Percentiles rank a stretch among this genome's conserved stretches.
Conservation (phyloP, 2,329 filamentous ascomycete genomes). For the Calonectria hawksworthii region DNA sequence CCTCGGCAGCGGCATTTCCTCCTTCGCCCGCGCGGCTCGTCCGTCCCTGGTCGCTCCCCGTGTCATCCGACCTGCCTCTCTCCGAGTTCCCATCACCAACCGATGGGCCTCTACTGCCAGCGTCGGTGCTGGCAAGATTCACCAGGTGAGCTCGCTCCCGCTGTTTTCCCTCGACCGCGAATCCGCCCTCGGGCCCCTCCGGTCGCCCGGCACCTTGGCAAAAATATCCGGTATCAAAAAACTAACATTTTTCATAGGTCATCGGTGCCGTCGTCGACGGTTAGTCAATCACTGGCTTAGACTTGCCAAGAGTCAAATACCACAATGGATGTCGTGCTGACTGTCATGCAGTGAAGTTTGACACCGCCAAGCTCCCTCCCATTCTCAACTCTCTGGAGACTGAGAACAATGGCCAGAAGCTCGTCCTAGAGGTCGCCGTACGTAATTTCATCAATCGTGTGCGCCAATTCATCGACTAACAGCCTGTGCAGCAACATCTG, state of each 20-base stretch:
- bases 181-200: conserved; percentile 29
- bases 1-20: conserved; percentile 74
- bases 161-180: neutral
- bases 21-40: conserved; percentile 73
- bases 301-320: conserved; percentile 25
- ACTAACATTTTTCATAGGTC: conserved; percentile 72
- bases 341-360: conserved; percentile 87
- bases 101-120: conserved; percentile 71
- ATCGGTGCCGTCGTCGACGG: conserved; percentile 99
- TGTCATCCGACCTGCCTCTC: conserved; percentile 68
- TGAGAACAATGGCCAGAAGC: conserved; percentile 91
- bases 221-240: conserved; percentile 26
- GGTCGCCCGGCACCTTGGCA: conserved; percentile 38
- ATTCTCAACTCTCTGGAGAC: conserved; percentile 98
- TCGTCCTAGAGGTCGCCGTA: conserved; percentile 97
- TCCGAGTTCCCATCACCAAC: conserved; percentile 69
- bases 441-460: conserved; percentile 45
- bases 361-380: conserved; percentile 89
- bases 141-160: conserved; percentile 67
- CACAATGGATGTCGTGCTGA: conserved; percentile 40
- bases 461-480: conserved; percentile 52
- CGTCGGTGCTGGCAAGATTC: conserved; percentile 76
- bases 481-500: conserved; percentile 87
- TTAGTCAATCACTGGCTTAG: conserved; percentile 65
- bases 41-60: conserved; percentile 71